Evolutionary conservation across 495 filamentous ascomycete species (phyloP).

Genomic region (Penicillium samsonianum): DNA sequence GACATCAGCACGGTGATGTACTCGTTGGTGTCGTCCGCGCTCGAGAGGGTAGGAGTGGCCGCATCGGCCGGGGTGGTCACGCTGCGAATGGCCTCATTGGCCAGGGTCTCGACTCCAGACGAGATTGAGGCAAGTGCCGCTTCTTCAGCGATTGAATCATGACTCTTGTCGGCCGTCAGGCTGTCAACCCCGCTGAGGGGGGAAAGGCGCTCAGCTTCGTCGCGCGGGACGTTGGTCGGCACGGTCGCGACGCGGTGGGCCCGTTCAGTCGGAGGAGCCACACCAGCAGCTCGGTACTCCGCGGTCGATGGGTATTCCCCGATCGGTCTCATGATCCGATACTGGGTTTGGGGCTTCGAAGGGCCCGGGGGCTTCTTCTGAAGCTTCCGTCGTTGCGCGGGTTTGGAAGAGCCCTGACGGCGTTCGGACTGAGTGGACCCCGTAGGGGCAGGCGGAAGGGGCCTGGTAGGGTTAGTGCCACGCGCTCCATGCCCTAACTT

Average conservation of each 20-base stretch:
- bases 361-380: conserved; percentile 18
- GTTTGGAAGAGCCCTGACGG: conserved; percentile 20
- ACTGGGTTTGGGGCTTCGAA: conserved; percentile 6
- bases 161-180: conserved; percentile 2
- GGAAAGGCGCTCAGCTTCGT: conserved; percentile 9
- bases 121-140: neutral
- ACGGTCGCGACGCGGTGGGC: conserved; percentile 19
- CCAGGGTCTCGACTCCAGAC: neutral
- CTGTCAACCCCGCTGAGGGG: conserved; percentile 9
- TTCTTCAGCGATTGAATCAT: conserved; percentile 12
- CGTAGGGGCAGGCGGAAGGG: conserved; percentile 29
- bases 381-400: conserved; percentile 21
- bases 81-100: conserved; percentile 5
- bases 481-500: conserved; percentile 24
- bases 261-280: conserved; percentile 20
- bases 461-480: conserved; percentile 31
- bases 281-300: conserved; percentile 27
- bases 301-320: conserved; percentile 28
- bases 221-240: conserved; percentile 5
- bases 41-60: conserved; percentile 4
- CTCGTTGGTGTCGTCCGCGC: conserved; percentile 9
- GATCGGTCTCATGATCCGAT: conserved; percentile 29
- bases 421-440: conserved; percentile 20
- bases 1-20: conserved; percentile 15
- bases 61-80: conserved; percentile 1